Percentiles rank a stretch among this genome's conserved stretches.
phyloP scores from a whole-genome alignment of 2,329 filamentous ascomycete species.

The Metarhizium robertsii region DNA sequence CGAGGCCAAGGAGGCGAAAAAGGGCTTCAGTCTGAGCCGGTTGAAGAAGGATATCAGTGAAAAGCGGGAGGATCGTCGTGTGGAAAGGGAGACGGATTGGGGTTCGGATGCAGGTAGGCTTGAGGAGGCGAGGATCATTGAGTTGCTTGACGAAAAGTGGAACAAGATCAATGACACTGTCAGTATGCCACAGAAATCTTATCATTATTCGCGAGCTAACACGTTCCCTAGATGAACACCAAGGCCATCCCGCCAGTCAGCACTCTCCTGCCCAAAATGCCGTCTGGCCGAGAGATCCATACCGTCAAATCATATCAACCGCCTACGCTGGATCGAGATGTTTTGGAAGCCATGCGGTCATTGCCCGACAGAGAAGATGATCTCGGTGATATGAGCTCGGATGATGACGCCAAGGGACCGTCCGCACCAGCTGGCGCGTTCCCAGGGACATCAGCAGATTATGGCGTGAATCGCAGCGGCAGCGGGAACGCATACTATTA shows the following conservation, averaged over 20 bases:
- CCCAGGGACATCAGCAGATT: conserved; percentile 35
- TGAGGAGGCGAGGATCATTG: conserved; percentile 77
- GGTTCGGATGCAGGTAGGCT: conserved; percentile 74
- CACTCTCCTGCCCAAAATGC: conserved; percentile 67
- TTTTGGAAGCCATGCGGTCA: conserved; percentile 51
- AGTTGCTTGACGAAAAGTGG: conserved; percentile 86
- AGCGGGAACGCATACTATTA: conserved; percentile 30
- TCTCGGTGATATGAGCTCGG: conserved; percentile 27
- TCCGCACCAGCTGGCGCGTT: conserved; percentile 37
- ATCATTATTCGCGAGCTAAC: neutral
- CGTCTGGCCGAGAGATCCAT: conserved; percentile 82
- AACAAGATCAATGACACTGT: conserved; percentile 88
- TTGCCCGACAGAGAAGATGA: conserved; percentile 25
- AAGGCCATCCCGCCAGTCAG: conserved; percentile 65
- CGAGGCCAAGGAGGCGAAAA: conserved; percentile 40
- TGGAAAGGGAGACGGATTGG: conserved; percentile 67
- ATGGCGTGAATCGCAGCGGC: conserved; percentile 19
- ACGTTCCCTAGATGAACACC: conserved; percentile 58
- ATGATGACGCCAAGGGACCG: conserved; percentile 23
- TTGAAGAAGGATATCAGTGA: conserved; percentile 69
- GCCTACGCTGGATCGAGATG: conserved; percentile 53
- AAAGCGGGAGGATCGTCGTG: conserved; percentile 66
- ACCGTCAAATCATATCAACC: conserved; percentile 57
- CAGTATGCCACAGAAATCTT: conserved; percentile 17
- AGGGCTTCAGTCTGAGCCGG: conserved; percentile 47